phyloP scores from a whole-genome alignment of 768 basidiomycete species.

The Gyrodon lividus region DNA sequence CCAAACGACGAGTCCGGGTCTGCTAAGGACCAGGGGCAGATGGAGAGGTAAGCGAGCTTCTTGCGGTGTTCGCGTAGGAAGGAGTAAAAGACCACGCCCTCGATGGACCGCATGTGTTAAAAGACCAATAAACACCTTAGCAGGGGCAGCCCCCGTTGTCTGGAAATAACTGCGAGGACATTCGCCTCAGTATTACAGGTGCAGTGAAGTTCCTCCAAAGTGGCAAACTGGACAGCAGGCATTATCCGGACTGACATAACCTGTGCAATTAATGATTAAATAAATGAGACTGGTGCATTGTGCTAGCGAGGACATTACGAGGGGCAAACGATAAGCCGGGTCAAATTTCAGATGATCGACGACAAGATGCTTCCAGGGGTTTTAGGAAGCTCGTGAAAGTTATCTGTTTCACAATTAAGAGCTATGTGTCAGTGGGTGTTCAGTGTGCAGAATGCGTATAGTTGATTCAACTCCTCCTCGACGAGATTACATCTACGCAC shows the following conservation, averaged over 20 bases:
- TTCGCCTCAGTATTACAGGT: background rate
- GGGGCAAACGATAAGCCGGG: background rate
- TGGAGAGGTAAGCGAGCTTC: background rate
- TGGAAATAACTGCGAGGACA: background rate
- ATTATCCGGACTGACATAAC: background rate
- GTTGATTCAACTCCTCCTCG: background rate
- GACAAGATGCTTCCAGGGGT: background rate
- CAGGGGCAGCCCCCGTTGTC: background rate
- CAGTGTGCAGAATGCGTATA: background rate
- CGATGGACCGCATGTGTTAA: background rate
- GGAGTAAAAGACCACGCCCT: background rate
- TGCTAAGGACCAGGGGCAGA: background rate
- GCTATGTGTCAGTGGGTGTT: background rate
- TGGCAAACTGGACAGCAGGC: background rate
- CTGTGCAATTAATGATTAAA: background rate
- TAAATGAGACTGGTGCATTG: background rate
- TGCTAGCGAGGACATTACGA: background rate
- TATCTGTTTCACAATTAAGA: background rate
- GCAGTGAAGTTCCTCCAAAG: background rate
- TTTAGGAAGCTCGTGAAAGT: background rate
- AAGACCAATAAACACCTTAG: background rate
- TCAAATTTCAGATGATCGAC: background rate
- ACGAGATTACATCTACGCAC: background rate
- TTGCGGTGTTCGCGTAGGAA: constrained; percentile 1
- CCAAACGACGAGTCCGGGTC: background rate